Conservation (phyloP, 805 yeast species). For the Teunomyces kruisii region DNA sequence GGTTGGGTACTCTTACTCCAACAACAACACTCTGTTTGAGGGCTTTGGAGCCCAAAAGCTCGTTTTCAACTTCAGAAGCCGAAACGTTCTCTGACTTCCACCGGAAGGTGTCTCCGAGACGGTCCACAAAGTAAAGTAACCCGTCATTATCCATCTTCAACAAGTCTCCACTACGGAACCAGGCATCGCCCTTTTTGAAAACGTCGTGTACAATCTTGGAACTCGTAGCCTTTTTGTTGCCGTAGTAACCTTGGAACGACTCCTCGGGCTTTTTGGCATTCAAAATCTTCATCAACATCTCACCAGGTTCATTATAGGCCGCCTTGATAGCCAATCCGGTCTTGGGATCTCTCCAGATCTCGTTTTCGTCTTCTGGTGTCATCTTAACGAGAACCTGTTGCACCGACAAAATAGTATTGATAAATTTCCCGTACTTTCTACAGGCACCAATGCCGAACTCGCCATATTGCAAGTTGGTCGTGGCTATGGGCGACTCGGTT, state of each 20-base stretch:
- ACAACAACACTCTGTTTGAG: constrained; percentile 79
- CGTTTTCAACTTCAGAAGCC: constrained; percentile 89
- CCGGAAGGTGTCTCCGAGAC: constrained; percentile 92
- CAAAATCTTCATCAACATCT: constrained; percentile 73
- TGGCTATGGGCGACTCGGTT: constrained; percentile 88
- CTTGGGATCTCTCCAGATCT: constrained; percentile 64
- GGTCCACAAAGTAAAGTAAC: constrained; percentile 78
- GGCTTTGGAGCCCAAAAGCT: constrained; percentile 47
- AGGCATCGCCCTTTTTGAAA: constrained; percentile 84
- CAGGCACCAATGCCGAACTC: constrained; percentile 86
- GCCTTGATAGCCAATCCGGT: constrained; percentile 62
- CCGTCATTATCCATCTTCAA: constrained; percentile 67
- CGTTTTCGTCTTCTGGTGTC: constrained; percentile 77
- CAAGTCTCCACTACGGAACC: constrained; percentile 87
- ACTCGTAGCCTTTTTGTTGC: constrained; percentile 74
- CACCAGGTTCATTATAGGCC: constrained; percentile 72
- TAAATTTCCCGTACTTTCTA: constrained; percentile 68
- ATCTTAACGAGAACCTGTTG: constrained; percentile 66
- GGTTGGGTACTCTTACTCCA: constrained; percentile 78
- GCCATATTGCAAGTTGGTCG: constrained; percentile 77
- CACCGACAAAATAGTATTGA: constrained; percentile 49
- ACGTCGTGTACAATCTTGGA: constrained; percentile 74
- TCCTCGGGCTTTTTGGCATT: constrained; percentile 63
- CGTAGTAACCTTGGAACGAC: constrained; percentile 87
- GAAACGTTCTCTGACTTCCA: constrained; percentile 97